phyloP scores from a whole-genome alignment of 192 early-diverging fungal species.

The Entomortierella beljakovae region DNA sequence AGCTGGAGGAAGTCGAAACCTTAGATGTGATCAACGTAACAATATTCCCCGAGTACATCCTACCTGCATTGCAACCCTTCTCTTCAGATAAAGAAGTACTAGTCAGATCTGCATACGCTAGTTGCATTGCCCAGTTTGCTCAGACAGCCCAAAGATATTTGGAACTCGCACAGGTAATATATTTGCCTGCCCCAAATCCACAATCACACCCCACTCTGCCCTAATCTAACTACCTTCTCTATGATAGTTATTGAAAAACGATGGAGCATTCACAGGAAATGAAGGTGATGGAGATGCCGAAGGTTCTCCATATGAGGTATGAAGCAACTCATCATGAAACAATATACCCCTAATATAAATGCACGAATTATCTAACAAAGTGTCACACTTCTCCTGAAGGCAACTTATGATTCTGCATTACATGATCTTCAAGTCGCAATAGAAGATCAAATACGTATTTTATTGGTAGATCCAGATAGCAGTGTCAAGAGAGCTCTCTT shows the following conservation, averaged over 20 bases:
- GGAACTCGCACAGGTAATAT: slow-evolving; percentile 75
- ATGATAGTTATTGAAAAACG: slow-evolving; percentile 58
- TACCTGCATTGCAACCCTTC: slow-evolving; percentile 80
- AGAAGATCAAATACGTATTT: slow-evolving; percentile 81
- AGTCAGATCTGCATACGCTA: slow-evolving; percentile 87
- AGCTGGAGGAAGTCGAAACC: slow-evolving; percentile 81
- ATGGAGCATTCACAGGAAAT: slow-evolving; percentile 54
- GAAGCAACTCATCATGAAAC: too few relatives aligned
- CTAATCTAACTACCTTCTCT: not conserved
- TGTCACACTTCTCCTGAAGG: slow-evolving; percentile 55
- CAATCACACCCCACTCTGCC: not conserved
- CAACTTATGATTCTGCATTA: slow-evolving; percentile 78
- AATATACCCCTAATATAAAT: not conserved
- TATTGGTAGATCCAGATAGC: slow-evolving; percentile 85
- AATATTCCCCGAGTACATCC: slow-evolving; percentile 92
- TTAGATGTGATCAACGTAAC: slow-evolving; percentile 85
- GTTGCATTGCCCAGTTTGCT: slow-evolving; percentile 81
- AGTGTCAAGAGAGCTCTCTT: slow-evolving; percentile 89
- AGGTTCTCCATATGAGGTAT: slow-evolving; percentile 55
- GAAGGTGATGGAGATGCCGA: slow-evolving; percentile 57
- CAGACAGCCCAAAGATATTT: slow-evolving; percentile 81
- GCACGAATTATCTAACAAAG: too few relatives aligned
- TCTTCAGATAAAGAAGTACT: slow-evolving; percentile 76
- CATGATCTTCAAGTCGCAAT: slow-evolving; percentile 83
- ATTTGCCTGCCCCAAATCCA: not conserved